These are phyloP conservation scores for Lolium perenne DNA, from an alignment of 176 grass and related monocot genomes.

Conservation along the genomic window DNA sequence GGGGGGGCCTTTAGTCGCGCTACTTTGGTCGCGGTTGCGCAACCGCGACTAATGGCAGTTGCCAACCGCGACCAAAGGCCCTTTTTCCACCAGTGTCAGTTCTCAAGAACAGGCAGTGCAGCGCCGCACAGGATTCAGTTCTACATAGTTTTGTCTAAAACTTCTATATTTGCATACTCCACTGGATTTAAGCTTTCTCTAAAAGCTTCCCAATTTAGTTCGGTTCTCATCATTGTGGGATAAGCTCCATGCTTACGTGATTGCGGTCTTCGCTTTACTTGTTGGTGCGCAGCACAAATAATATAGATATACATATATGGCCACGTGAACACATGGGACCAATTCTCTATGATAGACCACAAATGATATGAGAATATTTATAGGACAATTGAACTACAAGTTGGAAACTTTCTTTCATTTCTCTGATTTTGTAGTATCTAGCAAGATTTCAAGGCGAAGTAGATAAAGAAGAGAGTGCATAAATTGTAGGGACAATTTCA, in stretches of 20 bases:
- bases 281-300: slow-evolving; percentile 11
- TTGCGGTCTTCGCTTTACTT: slow-evolving; percentile 16
- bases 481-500: background rate
- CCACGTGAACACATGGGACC: slow-evolving; percentile 2
- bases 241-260: background rate
- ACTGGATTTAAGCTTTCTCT: slow-evolving; percentile 19
- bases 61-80: no score
- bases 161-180: slow-evolving; percentile 1
- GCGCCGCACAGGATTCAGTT: background rate
- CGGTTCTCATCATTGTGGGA: slow-evolving; percentile 16
- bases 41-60: no score
- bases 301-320: background rate
- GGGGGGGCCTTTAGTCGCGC: no score
- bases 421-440: background rate
- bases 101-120: background rate
- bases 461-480: background rate
- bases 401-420: background rate
- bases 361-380: slow-evolving; percentile 9
- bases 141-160: slow-evolving; percentile 16
- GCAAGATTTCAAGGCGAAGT: background rate
- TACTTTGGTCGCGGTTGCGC: no score
- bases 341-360: background rate
- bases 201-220: slow-evolving; percentile 19
- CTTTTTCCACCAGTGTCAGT: no score
- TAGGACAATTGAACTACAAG: background rate